Percentiles rank a stretch among this genome's conserved stretches.
phyloP scores from a whole-genome alignment of 345 rosid species.

The Cardamine resedifolia region DNA sequence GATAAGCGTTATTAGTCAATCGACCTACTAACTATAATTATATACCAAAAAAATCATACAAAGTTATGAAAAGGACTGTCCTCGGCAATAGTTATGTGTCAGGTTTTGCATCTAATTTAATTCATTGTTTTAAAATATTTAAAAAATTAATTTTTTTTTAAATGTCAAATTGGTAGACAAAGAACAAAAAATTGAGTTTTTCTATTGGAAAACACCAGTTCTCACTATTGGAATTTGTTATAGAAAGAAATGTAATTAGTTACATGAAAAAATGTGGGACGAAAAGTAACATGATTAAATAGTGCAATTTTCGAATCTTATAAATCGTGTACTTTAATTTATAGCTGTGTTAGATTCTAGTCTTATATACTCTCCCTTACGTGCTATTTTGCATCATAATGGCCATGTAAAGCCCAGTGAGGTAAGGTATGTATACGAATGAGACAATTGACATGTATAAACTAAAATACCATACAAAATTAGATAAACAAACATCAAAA shows the following conservation, averaged over 20 bases:
- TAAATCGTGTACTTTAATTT: too few relatives aligned
- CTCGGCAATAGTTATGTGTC: neutral
- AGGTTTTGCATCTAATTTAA: neutral
- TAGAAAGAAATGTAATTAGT: neutral
- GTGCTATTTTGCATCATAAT: neutral
- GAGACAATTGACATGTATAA: neutral
- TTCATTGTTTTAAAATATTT: neutral
- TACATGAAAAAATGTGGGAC: neutral
- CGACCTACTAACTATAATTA: neutral
- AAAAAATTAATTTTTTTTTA: neutral
- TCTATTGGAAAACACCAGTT: neutral
- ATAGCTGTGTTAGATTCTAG: neutral
- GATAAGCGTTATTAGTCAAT: slow-evolving; percentile 21
- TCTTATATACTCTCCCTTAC: neutral
- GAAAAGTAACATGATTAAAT: neutral
- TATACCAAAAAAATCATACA: neutral
- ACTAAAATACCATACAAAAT: neutral
- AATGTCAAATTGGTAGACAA: neutral
- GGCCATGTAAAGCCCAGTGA: neutral
- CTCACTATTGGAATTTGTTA: neutral
- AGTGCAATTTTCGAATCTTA: neutral
- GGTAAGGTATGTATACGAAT: neutral
- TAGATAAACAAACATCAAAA: slow-evolving; percentile 2
- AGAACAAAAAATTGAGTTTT: neutral
- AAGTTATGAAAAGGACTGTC: slow-evolving; percentile 19